Evolutionary conservation across 768 basidiomycete genomes (phyloP), one percentile per base, ranked within the genome.

Genomic region (Lyophyllum decastes): DNA sequence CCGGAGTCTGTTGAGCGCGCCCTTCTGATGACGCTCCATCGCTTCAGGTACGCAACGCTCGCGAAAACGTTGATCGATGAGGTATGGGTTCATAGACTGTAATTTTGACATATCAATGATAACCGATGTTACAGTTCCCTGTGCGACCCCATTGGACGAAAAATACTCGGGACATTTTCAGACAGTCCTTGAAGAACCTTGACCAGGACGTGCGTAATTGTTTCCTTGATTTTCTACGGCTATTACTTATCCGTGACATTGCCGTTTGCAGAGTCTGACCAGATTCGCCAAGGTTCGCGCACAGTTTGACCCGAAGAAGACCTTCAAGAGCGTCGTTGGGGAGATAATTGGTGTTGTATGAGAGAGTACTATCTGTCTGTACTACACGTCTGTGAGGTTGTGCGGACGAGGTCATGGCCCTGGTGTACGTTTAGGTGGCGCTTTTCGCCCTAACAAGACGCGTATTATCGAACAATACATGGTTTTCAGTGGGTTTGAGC

Each of bases 141-240:
- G 67, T 71, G 41, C 65, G 73, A 12, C 73, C 72, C 6, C 72
- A 75, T 53, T 75, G 73, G 74, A 74, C 74, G 2, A 75, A 75
- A 62, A 72, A 69, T 61, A 73, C 71, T 17, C 66, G 73, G 10
- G 56, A 61, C 7, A 60, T 74, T 21, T 69, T 73, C 52, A 40
- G 49, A 26, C 64, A 70, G 52, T 61, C 69, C 21, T 45, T 69
- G 12, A 72, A 73, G 62, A 72, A 75, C 49, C 60, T 74, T 8
- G 68, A 73, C 57, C 62, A 60, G 51, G 72, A 70, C 62, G 73
- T 74, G 44, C 27, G 70, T 67, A 38, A 22, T 38, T 4, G 46
- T 54, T 49, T 52, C 34, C 40, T n/a, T 40, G 11, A 14, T 30
- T 1, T 48, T 22, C 55, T 43, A 26, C 54, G 21, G 25, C 59